Evolutionary conservation across 805 yeast genomes (phyloP).

Genomic region (Metschnikowia chrysomelidarum): DNA sequence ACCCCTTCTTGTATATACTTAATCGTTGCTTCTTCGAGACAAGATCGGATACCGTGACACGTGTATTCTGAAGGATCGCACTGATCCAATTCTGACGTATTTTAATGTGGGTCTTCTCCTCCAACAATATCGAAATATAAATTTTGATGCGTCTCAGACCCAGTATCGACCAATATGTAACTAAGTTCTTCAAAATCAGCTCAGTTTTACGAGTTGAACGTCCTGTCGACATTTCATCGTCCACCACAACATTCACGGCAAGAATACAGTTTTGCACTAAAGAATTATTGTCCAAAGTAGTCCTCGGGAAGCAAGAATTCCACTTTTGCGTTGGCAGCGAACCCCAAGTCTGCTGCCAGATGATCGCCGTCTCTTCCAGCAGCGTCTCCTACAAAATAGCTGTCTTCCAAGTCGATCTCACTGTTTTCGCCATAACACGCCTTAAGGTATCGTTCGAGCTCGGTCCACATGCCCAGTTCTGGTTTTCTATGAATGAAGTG

Average conservation of each 20-base stretch:
- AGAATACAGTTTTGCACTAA: neutral
- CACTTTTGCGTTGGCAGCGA: constrained; percentile 58
- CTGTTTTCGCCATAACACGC: constrained; percentile 16
- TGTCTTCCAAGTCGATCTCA: constrained; percentile 39
- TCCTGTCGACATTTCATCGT: no score
- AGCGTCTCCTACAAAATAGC: constrained; percentile 91
- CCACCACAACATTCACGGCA: neutral
- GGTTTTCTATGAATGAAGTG: constrained; percentile 68
- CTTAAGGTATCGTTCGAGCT: constrained; percentile 42
- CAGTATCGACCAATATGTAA: no score
- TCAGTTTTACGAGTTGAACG: no score
- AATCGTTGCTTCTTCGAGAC: no score
- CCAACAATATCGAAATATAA: no score
- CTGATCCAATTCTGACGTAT: no score
- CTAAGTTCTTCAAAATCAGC: no score
- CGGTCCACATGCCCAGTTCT: constrained; percentile 69
- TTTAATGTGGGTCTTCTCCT: no score
- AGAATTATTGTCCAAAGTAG: constrained; percentile 32
- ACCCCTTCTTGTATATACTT: constrained; percentile 4
- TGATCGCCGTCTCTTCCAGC: constrained; percentile 82
- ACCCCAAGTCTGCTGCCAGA: constrained; percentile 71
- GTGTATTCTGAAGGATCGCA: no score
- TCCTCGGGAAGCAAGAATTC: constrained; percentile 73
- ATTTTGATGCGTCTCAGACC: no score
- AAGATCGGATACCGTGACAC: no score